Evolutionary conservation across 225 moss, liverwort and hornwort species (phyloP), one percentile per base, ranked within the genome.

Genomic region (Takakia lepidozioides): DNA sequence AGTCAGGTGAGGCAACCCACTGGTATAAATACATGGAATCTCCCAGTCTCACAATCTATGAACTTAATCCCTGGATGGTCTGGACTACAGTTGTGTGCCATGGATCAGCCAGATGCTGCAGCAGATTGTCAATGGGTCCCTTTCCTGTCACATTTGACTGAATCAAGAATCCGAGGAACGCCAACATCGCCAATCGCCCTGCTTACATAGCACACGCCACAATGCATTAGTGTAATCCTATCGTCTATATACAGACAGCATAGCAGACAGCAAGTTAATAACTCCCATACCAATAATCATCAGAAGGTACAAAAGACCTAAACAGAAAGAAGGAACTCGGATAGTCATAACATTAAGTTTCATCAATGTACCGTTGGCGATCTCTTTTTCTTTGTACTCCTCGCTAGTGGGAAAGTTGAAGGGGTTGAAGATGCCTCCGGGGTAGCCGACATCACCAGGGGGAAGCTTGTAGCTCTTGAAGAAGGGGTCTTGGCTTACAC

Each of bases 141-240:
- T 50, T 53, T 47, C 68, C 68, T 3, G 78, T 78, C 43, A 73
- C 23, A 25, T 58, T 61, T 0, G 47, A 68, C 61, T 78, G 78
- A 27, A 78, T 36, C 44, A 78, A 3, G 42, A 65, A 72, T 26
- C 78, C 78, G 18, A 78, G 49, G 68, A 65, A 78, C n/a, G 78
- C 72, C 16, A 78, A 63, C 78, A 78, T 78, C 37, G 78, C 78
- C 64, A 78, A 50, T 38, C 78, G 68, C 28, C 78, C 78, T 78
- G 68, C 49, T 8, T 17, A 36, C 48, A 43, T 10, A 25, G 28
- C 19, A 50, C 17, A 2, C 49, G 3, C 8, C 10, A 2, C 8
- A 2, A 27, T 25, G 11, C 49, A 27, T 37, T 37, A 37, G 36
- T 8, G 10, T 37, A 37, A 9, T 37, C 13, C 36, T 8, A 37